Evolutionary conservation across 2,329 filamentous ascomycete genomes (phyloP).

Genomic region (Pseudogymnoascus verrucosus): DNA sequence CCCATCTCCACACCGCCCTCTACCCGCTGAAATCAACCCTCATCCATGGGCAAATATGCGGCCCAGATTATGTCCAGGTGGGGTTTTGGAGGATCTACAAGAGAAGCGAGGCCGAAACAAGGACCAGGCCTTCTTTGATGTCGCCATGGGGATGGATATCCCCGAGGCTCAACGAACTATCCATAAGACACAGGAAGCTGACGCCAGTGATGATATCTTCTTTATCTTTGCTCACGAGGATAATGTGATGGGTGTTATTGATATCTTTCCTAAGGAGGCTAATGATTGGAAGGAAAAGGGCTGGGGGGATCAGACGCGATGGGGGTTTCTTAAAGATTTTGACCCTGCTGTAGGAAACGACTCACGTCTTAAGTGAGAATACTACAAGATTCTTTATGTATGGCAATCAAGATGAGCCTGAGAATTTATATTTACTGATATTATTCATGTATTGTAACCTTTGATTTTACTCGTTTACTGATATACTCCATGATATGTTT

Average conservation of each 20-base stretch:
- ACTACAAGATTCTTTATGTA: neutral
- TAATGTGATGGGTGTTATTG: neutral
- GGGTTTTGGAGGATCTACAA: neutral
- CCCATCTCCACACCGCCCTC: neutral
- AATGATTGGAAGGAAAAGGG: neutral
- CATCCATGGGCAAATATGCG: neutral
- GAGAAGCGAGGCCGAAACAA: neutral
- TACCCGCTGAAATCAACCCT: neutral
- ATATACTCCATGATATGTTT: too few relatives aligned
- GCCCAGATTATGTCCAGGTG: neutral
- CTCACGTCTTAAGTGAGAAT: neutral
- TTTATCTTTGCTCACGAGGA: neutral
- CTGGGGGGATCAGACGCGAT: neutral
- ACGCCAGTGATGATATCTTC: neutral
- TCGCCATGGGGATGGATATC: neutral
- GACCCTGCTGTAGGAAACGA: neutral
- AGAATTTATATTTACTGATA: neutral
- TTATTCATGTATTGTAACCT: neutral
- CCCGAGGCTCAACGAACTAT: neutral
- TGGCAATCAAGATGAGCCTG: neutral
- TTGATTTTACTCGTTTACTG: neutral
- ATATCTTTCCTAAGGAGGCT: neutral
- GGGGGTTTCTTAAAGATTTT: neutral
- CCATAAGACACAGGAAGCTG: neutral
- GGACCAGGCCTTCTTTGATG: neutral